Evolutionary conservation across 2,329 filamentous ascomycete species (phyloP), one percentile per base, ranked within the genome.

Genomic region (Dothistroma pini): DNA sequence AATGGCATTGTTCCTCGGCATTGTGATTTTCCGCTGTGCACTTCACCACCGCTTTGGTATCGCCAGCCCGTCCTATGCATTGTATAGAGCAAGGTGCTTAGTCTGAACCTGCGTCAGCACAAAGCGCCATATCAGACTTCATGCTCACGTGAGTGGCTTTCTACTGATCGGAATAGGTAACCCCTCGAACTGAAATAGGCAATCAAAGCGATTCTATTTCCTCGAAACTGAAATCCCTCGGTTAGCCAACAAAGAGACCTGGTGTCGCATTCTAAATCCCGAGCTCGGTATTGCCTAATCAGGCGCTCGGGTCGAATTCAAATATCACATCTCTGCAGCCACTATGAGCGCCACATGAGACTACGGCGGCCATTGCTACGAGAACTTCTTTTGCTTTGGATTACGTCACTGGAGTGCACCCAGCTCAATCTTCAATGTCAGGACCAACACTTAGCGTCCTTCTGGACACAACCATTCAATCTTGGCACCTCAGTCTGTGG

Each of bases 161-260:
- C 19, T 32, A 16, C 6, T 29, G 41, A 8, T 47, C 54, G 54
- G 22, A 48, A 29, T 16, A 44, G 54, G 54, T 25, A 48, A 56
- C 48, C 21, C 10, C 3, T 48, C 35, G 29, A 31, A 48, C 48
- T 56, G 21, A 56, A 21, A 47, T 56, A 32, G 21, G 19, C 22
- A 29, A 32, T 29, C 32, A 56, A 56, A 56, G 54, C 54, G 25
- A 22, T 16, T 11, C 22, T 48, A 14, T 22, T 34, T 12, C n/a
- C 54, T 51, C 48, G 41, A 48, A 56, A 56, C 14, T 56, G 54
- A 44, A 41, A 47, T 38, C 14, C 32, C 41, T 31, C 38, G 38
- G 41, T 21, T 11, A 32, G 22, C 11, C 7, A 34, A 56, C 54
- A 56, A 56, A 56, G 54, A 56, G 19, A 35, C 22, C 6, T 12